A percentile compares a stretch with the other conserved stretches of the same genome.
These are phyloP conservation scores for Nothopassalora personata DNA, from an alignment of 2,329 filamentous ascomycete genomes.

Conservation along the genomic window DNA sequence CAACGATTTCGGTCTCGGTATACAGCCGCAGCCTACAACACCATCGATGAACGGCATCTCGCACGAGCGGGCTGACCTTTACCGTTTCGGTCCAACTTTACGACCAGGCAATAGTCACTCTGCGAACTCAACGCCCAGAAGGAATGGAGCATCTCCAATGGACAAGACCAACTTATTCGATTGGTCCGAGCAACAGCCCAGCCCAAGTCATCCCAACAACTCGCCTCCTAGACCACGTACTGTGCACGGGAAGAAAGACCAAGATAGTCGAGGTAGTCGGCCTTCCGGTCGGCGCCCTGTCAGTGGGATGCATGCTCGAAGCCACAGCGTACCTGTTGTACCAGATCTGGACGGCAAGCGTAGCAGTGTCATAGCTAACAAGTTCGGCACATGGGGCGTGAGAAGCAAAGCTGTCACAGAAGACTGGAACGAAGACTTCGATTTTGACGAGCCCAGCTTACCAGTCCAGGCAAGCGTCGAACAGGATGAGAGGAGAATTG, in stretches of 20 bases:
- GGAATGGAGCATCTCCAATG: slow-evolving; percentile 32
- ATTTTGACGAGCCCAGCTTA: slow-evolving; percentile 54
- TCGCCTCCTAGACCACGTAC: slow-evolving; percentile 64
- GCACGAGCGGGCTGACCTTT: slow-evolving; percentile 11
- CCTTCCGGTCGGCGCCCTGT: slow-evolving; percentile 61
- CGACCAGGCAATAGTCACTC: slow-evolving; percentile 29
- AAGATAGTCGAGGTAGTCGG: slow-evolving; percentile 65
- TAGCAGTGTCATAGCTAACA: slow-evolving; percentile 54
- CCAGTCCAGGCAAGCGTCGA: slow-evolving; percentile 35
- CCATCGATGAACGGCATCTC: slow-evolving; percentile 4
- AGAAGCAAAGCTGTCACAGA: slow-evolving; percentile 75
- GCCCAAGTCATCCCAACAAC: slow-evolving; percentile 58
- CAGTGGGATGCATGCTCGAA: slow-evolving; percentile 66
- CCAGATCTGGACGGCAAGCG: slow-evolving; percentile 54
- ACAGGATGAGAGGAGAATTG: slow-evolving; percentile 36
- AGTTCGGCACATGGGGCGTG: slow-evolving; percentile 77
- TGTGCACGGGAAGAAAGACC: slow-evolving; percentile 69
- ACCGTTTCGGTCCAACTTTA: slow-evolving; percentile 24
- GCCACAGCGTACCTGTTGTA: slow-evolving; percentile 70
- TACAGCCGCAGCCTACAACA: slow-evolving; percentile 30
- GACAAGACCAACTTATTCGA: slow-evolving; percentile 64
- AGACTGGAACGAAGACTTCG: slow-evolving; percentile 87
- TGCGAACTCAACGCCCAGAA: slow-evolving; percentile 34
- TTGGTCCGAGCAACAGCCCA: slow-evolving; percentile 54
- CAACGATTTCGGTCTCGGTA: slow-evolving; percentile 29